A percentile compares a stretch with the other conserved stretches of the same genome.
These are phyloP conservation scores for Pythium aquatile DNA, from an alignment of 352 stramenopile species.

Conservation along the genomic window DNA sequence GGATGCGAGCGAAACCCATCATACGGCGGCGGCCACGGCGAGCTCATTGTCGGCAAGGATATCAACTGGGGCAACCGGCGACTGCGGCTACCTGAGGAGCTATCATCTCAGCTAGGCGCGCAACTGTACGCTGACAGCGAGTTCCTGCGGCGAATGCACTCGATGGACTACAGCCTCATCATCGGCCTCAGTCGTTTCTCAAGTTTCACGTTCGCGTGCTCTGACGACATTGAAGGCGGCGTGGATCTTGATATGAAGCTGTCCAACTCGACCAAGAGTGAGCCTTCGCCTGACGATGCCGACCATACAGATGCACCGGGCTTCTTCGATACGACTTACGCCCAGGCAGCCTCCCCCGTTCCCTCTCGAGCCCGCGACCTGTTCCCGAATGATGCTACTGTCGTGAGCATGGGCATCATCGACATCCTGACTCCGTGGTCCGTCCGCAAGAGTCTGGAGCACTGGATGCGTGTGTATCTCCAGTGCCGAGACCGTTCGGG, in stretches of 20 bases:
- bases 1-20: conserved; percentile 64
- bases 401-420: conserved; percentile 97
- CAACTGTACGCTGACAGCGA: conserved; percentile 91
- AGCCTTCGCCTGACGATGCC: conserved; percentile 4
- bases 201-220: conserved; percentile 23
- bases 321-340: conserved; percentile 41
- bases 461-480: conserved; percentile 79
- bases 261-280: conserved; percentile 15
- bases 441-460: conserved; percentile 91
- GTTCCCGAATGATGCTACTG: conserved; percentile 64
- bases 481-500: conserved; percentile 75
- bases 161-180: conserved; percentile 97
- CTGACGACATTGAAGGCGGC: conserved; percentile 15
- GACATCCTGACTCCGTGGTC: conserved; percentile 97
- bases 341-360: conserved; percentile 52
- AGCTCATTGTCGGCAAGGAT: conserved; percentile 86
- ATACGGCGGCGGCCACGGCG: conserved; percentile 59
- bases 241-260: conserved; percentile 13
- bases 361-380: conserved; percentile 26
- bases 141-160: conserved; percentile 94
- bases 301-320: conserved; percentile 32
- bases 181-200: conserved; percentile 85
- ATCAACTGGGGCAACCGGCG: conserved; percentile 83
- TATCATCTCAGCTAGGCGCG: conserved; percentile 66
- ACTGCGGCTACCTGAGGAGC: conserved; percentile 65